Percentiles rank a stretch among this genome's conserved stretches.
Conservation (phyloP, 768 basidiomycete species). For the Suillus placidus region DNA sequence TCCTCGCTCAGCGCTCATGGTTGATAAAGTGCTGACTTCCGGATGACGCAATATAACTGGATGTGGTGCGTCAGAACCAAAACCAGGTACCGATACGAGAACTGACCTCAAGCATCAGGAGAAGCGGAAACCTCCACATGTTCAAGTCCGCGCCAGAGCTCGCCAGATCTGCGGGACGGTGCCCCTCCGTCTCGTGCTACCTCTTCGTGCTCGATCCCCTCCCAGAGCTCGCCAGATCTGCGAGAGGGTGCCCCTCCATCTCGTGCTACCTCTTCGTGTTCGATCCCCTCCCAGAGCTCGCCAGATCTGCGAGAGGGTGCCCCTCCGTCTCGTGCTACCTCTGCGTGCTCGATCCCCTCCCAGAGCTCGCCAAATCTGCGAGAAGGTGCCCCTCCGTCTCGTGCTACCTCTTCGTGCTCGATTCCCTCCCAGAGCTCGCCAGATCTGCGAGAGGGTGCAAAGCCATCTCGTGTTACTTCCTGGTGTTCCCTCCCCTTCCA, state of each 20-base stretch:
- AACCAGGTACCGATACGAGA: neutral
- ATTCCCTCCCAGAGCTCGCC: neutral
- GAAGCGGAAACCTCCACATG: conserved; percentile 1
- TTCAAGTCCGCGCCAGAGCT: conserved; percentile 6
- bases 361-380: neutral
- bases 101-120: neutral
- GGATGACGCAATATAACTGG: neutral
- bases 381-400: neutral
- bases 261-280: neutral
- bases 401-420: neutral
- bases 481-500: too few relatives aligned
- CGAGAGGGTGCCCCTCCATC: neutral
- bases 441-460: neutral
- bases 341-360: neutral
- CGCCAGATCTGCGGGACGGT: neutral
- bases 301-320: neutral
- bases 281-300: neutral
- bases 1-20: neutral
- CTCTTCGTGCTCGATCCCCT: neutral
- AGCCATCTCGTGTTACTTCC: too few relatives aligned
- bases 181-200: neutral
- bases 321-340: neutral
- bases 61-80: neutral
- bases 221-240: conserved; percentile 1
- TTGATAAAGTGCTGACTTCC: neutral